Conservation (phyloP, 345 rosid genomes). For the Eucalyptus pauciflora region DNA sequence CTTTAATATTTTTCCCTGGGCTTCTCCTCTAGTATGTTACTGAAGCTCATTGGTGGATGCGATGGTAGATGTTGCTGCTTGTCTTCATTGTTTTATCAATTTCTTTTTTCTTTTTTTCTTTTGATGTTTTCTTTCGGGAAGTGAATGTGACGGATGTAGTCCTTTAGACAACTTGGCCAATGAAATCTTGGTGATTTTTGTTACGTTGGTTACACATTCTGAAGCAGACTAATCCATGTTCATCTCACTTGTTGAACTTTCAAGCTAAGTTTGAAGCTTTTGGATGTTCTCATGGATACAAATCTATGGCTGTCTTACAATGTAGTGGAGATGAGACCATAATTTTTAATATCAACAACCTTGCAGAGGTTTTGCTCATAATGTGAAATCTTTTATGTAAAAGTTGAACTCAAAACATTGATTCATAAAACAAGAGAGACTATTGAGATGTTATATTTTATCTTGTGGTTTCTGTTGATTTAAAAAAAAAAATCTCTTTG, state of each 20-base stretch:
- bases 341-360: background rate
- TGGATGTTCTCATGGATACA: background rate
- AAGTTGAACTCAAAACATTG: background rate
- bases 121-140: background rate
- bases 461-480: background rate
- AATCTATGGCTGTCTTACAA: background rate
- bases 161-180: background rate
- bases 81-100: background rate
- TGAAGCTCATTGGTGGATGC: background rate
- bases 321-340: background rate
- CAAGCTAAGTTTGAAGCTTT: background rate
- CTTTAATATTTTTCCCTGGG: background rate
- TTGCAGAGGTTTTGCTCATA: background rate
- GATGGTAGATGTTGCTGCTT: background rate
- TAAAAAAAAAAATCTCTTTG: background rate
- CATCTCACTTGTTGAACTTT: background rate
- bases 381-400: background rate
- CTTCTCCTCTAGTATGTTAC: background rate
- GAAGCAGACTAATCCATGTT: background rate
- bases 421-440: background rate
- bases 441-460: background rate
- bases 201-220: background rate
- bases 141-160: background rate
- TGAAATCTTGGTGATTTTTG: background rate
- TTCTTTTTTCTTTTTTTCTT: background rate